Base-by-base conservation (phyloP, 2,329 filamentous ascomycete species). In the Aphanocladium album region DNA sequence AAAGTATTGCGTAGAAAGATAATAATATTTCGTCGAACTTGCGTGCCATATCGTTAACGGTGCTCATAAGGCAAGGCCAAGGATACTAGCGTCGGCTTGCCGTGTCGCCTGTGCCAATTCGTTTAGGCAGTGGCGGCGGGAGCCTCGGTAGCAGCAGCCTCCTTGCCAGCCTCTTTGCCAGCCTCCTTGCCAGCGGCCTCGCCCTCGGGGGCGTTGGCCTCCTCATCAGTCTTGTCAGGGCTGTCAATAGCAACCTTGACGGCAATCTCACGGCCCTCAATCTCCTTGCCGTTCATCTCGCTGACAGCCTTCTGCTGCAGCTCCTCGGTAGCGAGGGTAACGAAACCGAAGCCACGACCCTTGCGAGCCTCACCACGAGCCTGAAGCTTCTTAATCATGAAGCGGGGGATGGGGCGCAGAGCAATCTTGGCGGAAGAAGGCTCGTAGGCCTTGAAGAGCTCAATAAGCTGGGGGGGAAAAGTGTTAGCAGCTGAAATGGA, bases 371-470 rank as follows among this genome's bases (percentile, higher is more conserved):
- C 95, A 74, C 93, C 93, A 75, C 95, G 93, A 72, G 93, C 93
- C 81, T 96, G 93, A 65, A 99, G 91, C 86, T 99, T 99, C 89
- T 97, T 97, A 80, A 99, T 95, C 95, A 99, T 99, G 84, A 98
- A 99, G 72, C 93, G 93, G 69, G 95, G 95, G 69, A 99, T 99
- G 57, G 95, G 95, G 71, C 95, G 93, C 69, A 99, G 91, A 67
- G 95, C 95, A 73, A 99, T 98, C 87, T 98, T 99, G 77, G 95
- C 93, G 66, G 92, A 96, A 69, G 89, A 89, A 64, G 95, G 95
- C 74, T 92, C 84, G 82, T 97, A 99, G 65, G 87, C 90, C 72
- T 86, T 83, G 80, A 99, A 99, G 72, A 99, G 90, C 77, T 99
- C 93, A 82, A 97, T 93, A 74, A 99, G 91, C 95, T 98, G 65